phyloP scores from a whole-genome alignment of 2,329 filamentous ascomycete species.

The Eutypa lata region DNA sequence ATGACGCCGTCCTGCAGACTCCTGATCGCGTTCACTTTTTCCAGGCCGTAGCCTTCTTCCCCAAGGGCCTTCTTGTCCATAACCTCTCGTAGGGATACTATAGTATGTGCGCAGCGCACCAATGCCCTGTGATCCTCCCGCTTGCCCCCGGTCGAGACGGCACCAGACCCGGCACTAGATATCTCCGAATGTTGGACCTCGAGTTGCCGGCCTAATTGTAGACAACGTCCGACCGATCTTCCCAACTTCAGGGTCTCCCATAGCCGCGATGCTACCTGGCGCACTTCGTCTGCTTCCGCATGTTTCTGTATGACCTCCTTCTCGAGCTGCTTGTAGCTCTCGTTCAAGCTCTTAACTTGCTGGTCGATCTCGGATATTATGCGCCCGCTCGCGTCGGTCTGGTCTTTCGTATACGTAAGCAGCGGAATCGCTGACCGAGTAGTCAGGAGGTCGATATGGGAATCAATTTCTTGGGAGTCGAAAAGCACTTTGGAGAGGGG shows the following conservation, averaged over 20 bases:
- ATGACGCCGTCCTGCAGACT: slow-evolving; percentile 69
- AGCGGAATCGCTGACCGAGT: slow-evolving; percentile 80
- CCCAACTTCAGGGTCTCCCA: slow-evolving; percentile 78
- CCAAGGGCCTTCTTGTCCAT: slow-evolving; percentile 64
- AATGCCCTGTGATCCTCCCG: slow-evolving; percentile 75
- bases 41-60: slow-evolving; percentile 75
- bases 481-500: slow-evolving; percentile 92
- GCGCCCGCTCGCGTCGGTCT: slow-evolving; percentile 67
- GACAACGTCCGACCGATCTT: slow-evolving; percentile 70
- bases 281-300: slow-evolving; percentile 80
- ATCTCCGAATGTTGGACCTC: slow-evolving; percentile 81
- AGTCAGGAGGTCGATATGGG: slow-evolving; percentile 86
- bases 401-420: slow-evolving; percentile 71
- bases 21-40: slow-evolving; percentile 68
- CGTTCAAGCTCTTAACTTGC: slow-evolving; percentile 76
- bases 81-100: slow-evolving; percentile 73
- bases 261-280: slow-evolving; percentile 71
- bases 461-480: slow-evolving; percentile 95
- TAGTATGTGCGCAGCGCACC: slow-evolving; percentile 76
- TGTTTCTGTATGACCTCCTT: slow-evolving; percentile 84
- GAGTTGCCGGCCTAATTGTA: slow-evolving; percentile 80
- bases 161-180: slow-evolving; percentile 36
- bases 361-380: slow-evolving; percentile 75
- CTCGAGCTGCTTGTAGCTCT: slow-evolving; percentile 82
- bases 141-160: slow-evolving; percentile 37